Percentiles rank a stretch among this genome's conserved stretches.
These are phyloP conservation scores for Cercospora zeina DNA, from an alignment of 2,329 filamentous ascomycete species.

Conservation along the genomic window DNA sequence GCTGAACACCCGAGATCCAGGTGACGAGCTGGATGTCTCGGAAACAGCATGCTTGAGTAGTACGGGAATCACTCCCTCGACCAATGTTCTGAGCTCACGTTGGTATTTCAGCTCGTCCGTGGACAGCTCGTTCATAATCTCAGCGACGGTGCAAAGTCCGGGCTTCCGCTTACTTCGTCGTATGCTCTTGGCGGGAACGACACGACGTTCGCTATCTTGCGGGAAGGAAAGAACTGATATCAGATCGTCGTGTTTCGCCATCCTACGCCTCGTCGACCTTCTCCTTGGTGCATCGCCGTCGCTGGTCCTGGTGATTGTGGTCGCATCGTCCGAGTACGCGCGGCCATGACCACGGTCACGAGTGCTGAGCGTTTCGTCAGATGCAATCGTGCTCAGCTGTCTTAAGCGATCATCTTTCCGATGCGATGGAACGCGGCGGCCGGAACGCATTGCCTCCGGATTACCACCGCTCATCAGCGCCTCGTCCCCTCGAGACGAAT, in stretches of 20 bases:
- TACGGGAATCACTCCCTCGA: conserved; percentile 93
- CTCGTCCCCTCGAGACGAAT: conserved; percentile 15
- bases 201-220: conserved; percentile 63
- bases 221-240: conserved; percentile 81
- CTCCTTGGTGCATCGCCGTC: conserved; percentile 37
- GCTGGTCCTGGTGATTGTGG: conserved; percentile 33
- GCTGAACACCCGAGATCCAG: conserved; percentile 33
- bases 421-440: conserved; percentile 19
- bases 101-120: conserved; percentile 86
- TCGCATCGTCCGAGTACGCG: conserved; percentile 37
- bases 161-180: conserved; percentile 68
- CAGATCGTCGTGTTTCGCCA: conserved; percentile 82
- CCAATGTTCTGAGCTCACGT: conserved; percentile 85
- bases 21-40: conserved; percentile 58
- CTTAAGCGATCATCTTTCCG: conserved; percentile 20
- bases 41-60: conserved; percentile 81
- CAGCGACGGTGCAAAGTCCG: conserved; percentile 67
- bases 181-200: conserved; percentile 75
- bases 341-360: conserved; percentile 27
- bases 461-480: conserved; percentile 29
- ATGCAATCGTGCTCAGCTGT: conserved; percentile 60
- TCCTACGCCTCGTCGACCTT: conserved; percentile 60
- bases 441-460: conserved; percentile 14
- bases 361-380: conserved; percentile 54
- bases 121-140: conserved; percentile 75